Evolutionary conservation across 495 filamentous ascomycete genomes (phyloP), one percentile per base, ranked within the genome.

Genomic region (Tuber microsphaerosporum): DNA sequence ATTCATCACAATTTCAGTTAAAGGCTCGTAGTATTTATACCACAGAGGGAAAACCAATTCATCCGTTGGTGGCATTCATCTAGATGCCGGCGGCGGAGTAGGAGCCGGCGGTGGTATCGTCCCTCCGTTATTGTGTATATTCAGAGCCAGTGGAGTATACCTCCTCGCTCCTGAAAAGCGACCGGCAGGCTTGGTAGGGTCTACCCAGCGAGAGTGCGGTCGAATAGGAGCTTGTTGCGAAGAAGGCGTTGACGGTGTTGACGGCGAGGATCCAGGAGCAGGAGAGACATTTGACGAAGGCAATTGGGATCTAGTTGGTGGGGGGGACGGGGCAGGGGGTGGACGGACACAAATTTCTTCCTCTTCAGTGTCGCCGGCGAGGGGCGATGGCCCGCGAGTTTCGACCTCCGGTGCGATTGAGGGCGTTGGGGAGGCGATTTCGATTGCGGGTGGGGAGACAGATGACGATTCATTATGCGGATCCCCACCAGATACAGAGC

Each of bases 261-360:
- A 65, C 17, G 56, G 56, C 0, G 12, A 65, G 56, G 56, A 65
- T 65, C 14, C 56, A 5, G 56, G 56, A 65, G n/a, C 56, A 17
- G 56, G 56, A 31, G 56, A 65, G 56, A n/a, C 56, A 65, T 65
- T 65, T 65, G 56, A 26, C 10, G 56, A 65, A 65, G 56, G n/a
- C 7, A 65, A 65, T 17, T 65, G 56, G n/a, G 56, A 65, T 17
- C 56, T 31, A 0, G 56, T 65, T 2, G 56, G 56, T 12, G 56
- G 56, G 26, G 56, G 56, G n/a, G 56, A 61, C 10, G 56, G 56
- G n/a, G 56, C 56, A n/a, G n/a, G 56, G n/a, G 56, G 56, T 16
- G 14, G 56, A 12, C 56, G 56, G 56, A 61, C 12, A 31, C 2
- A 61, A 31, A 31, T 31, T 31, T 31, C n/a, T 31, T 65, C 56